Conservation (phyloP, 2,329 filamentous ascomycete genomes). For the Herpotrichia juniperi region DNA sequence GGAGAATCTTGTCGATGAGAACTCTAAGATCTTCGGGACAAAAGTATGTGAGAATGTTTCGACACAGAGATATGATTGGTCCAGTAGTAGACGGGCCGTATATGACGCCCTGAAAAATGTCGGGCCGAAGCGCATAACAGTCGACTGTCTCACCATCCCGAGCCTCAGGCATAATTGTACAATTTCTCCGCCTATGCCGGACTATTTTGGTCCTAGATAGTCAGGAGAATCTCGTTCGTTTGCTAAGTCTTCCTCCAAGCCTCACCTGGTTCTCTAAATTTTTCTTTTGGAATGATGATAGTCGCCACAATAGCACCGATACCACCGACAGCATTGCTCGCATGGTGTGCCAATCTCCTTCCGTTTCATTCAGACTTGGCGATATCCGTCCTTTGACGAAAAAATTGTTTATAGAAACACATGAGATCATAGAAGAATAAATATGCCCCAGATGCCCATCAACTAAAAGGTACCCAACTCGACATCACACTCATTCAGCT, state of each 20-base stretch:
- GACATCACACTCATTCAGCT: background rate
- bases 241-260: background rate
- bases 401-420: background rate
- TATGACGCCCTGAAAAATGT: background rate
- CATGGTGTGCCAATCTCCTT: background rate
- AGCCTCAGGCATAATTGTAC: background rate
- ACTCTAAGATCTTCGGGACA: background rate
- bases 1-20: background rate
- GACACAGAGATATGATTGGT: too few species aligned
- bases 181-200: background rate
- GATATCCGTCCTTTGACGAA: background rate
- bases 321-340: background rate
- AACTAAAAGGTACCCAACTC: background rate
- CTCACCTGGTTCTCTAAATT: too few species aligned
- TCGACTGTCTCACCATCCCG: background rate
- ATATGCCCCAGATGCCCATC: background rate
- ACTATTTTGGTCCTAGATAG: too few species aligned
- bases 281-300: background rate
- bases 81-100: background rate
- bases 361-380: background rate
- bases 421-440: background rate
- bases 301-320: background rate
- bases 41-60: background rate
- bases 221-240: background rate
- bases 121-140: slow-evolving; percentile 1